A percentile compares a stretch with the other conserved stretches of the same genome.
phyloP scores from a whole-genome alignment of 306 rosid genomes.

The Elaeagnus macrophylla region DNA sequence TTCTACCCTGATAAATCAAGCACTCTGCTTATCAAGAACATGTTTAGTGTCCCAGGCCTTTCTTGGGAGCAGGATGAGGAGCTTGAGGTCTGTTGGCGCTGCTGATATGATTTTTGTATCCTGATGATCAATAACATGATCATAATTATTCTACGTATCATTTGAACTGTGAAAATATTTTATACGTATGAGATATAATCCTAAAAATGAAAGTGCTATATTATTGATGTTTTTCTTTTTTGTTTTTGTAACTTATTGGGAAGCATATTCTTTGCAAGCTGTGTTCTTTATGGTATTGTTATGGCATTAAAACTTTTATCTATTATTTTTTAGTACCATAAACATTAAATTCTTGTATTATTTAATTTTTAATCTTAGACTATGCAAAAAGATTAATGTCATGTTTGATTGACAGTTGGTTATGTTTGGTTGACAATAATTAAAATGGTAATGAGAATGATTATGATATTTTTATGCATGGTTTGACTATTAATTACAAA shows the following conservation, averaged over 20 bases:
- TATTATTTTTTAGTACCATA: too few relatives aligned
- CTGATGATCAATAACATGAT: constrained; percentile 29
- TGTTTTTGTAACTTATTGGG: not conserved
- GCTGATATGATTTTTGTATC: constrained; percentile 59
- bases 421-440: too few relatives aligned
- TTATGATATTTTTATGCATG: too few relatives aligned
- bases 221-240: not conserved
- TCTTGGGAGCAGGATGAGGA: constrained; percentile 95
- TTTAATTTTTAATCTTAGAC: too few relatives aligned
- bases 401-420: too few relatives aligned
- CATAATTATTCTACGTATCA: constrained; percentile 6
- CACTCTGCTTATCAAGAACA: constrained; percentile 77
- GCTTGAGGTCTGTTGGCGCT: constrained; percentile 97
- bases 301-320: not conserved
- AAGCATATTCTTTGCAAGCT: not conserved
- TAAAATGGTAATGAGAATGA: too few relatives aligned
- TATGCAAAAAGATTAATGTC: too few relatives aligned
- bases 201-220: too few relatives aligned
- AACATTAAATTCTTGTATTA: too few relatives aligned
- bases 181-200: not conserved
- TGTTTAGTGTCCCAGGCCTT: constrained; percentile 94
- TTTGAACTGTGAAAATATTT: constrained; percentile 1
- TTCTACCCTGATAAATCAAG: constrained; percentile 69
- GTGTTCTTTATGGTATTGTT: not conserved
- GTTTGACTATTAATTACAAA: too few relatives aligned